Conservation (phyloP, 345 rosid species). For the Physaria fendleri region DNA sequence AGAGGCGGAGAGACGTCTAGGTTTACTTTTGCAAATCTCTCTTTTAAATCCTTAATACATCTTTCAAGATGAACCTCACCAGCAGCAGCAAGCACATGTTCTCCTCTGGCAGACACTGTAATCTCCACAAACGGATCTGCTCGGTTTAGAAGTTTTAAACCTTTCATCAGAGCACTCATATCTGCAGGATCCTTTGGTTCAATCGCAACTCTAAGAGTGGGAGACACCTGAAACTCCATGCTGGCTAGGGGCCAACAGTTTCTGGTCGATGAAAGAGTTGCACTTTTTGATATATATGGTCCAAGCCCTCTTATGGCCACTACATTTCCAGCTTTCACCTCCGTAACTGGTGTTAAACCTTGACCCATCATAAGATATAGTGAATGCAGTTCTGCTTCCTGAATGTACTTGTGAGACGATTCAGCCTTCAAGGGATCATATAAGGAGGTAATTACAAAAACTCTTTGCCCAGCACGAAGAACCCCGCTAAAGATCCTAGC, state of each 20-base stretch:
- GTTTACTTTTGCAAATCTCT: conserved; percentile 83
- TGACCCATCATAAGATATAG: conserved; percentile 98
- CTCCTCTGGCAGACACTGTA: conserved; percentile 84
- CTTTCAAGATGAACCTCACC: conserved; percentile 97
- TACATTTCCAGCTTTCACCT: conserved; percentile 78
- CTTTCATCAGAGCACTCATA: conserved; percentile 73
- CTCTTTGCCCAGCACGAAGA: conserved; percentile 50
- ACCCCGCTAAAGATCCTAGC: conserved; percentile 92
- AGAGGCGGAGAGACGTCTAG: conserved; percentile 87
- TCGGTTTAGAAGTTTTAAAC: conserved; percentile 73
- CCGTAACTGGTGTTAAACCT: conserved; percentile 66
- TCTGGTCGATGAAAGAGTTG: conserved; percentile 81
- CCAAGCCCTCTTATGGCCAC: conserved; percentile 94
- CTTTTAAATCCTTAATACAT: conserved; percentile 83
- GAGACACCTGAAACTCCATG: conserved; percentile 89
- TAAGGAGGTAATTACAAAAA: conserved; percentile 73
- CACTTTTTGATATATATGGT: conserved; percentile 82
- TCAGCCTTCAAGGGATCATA: conserved; percentile 76
- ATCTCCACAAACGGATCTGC: conserved; percentile 97
- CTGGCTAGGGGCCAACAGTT: conserved; percentile 95
- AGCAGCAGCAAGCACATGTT: conserved; percentile 89
- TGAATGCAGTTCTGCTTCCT: conserved; percentile 79
- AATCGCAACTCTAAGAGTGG: conserved; percentile 84
- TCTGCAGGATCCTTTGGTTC: conserved; percentile 92
- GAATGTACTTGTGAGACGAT: conserved; percentile 68